phyloP scores from a whole-genome alignment of 2,329 filamentous ascomycete genomes.

The Fonsecaea nubica region DNA sequence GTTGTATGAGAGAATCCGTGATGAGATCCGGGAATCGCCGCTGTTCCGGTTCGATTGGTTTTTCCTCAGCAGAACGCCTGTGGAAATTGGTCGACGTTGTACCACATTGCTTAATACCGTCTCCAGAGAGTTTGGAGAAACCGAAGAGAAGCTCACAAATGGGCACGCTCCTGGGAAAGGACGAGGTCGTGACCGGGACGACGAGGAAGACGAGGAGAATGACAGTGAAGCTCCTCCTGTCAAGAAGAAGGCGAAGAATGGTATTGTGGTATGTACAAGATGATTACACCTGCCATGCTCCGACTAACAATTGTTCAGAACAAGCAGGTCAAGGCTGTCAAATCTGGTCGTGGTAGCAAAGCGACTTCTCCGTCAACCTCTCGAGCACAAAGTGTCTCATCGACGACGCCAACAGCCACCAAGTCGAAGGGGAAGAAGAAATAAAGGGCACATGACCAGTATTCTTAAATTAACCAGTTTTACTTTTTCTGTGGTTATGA shows the following conservation, averaged over 20 bases:
- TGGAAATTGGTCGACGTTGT: conserved; percentile 90
- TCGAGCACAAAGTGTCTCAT: conserved; percentile 85
- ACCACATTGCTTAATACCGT: conserved; percentile 94
- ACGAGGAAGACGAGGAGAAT: conserved; percentile 85
- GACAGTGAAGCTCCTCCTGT: conserved; percentile 80
- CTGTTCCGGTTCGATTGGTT: conserved; percentile 99
- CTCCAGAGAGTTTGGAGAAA: conserved; percentile 87
- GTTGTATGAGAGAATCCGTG: conserved; percentile 92
- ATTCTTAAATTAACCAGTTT: not conserved
- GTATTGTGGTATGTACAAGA: conserved; percentile 68
- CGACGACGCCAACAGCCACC: conserved; percentile 62
- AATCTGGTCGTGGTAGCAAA: conserved; percentile 58
- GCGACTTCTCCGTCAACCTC: conserved; percentile 78
- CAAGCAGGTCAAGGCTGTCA: conserved; percentile 89
- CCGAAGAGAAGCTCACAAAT: conserved; percentile 58
- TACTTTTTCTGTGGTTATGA: conserved; percentile 12
- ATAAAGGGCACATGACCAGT: conserved; percentile 41
- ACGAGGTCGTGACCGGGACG: conserved; percentile 62
- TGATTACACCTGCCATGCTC: not conserved
- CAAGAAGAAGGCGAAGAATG: conserved; percentile 91
- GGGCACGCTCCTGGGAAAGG: conserved; percentile 73
- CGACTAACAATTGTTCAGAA: conserved; percentile 65
- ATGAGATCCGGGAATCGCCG: conserved; percentile 92
- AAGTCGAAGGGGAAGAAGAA: conserved; percentile 60
- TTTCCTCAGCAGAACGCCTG: conserved; percentile 91